Conservation (phyloP, 2,329 filamentous ascomycete genomes). For the Aspergillus sergii region DNA sequence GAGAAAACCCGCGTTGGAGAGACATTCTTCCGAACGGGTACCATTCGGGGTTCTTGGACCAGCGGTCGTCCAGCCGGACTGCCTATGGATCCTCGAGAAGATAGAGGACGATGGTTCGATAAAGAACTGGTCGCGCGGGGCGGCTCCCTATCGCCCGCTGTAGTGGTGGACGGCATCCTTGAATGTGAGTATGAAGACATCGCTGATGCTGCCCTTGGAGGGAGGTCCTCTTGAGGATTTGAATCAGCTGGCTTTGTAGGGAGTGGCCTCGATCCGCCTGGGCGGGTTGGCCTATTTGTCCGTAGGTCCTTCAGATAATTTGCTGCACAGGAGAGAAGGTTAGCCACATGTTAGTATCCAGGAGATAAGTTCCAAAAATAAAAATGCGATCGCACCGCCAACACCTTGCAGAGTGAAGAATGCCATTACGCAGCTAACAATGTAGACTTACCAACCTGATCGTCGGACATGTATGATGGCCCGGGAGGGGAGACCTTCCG, state of each 20-base stretch:
- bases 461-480: slow-evolving; percentile 49
- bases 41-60: slow-evolving; percentile 40
- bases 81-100: slow-evolving; percentile 30
- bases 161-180: slow-evolving; percentile 21
- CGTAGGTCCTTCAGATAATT: slow-evolving; percentile 63
- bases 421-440: slow-evolving; percentile 21
- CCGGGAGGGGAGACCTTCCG: slow-evolving; percentile 51
- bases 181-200: slow-evolving; percentile 39
- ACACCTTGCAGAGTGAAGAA: slow-evolving; percentile 19
- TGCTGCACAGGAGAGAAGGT: slow-evolving; percentile 43
- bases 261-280: slow-evolving; percentile 62
- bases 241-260: slow-evolving; percentile 51
- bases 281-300: slow-evolving; percentile 58
- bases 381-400: slow-evolving; percentile 16
- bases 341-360: slow-evolving; percentile 13
- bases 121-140: slow-evolving; percentile 44
- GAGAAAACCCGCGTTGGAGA: slow-evolving; percentile 40
- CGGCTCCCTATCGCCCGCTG: slow-evolving; percentile 25
- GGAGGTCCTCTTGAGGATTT: slow-evolving; percentile 32
- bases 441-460: slow-evolving; percentile 48
- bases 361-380: not conserved
- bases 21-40: slow-evolving; percentile 37
- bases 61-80: slow-evolving; percentile 40
- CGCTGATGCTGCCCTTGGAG: slow-evolving; percentile 46
- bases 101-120: slow-evolving; percentile 40